Evolutionary conservation across 2,329 filamentous ascomycete species (phyloP).

Genomic region (Alternaria angustiovoidea): DNA sequence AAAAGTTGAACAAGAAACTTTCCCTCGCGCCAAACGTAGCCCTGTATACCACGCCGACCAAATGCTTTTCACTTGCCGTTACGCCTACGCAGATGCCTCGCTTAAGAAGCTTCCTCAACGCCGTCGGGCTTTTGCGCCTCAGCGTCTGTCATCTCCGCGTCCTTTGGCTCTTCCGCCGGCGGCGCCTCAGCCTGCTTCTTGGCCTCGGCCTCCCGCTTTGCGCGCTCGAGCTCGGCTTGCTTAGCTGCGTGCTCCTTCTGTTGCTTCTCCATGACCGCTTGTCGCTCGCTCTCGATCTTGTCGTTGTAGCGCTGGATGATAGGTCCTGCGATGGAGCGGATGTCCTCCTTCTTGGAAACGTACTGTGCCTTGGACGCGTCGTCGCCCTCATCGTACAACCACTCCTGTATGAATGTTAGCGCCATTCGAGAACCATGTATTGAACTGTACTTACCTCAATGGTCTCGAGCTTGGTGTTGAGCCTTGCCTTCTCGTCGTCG

Average conservation of each 20-base stretch:
- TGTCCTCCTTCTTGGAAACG: constrained; percentile 93
- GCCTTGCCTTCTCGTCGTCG: constrained; percentile 89
- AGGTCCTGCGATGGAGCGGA: constrained; percentile 87
- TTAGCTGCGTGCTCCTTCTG: constrained; percentile 72
- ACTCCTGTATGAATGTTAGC: constrained; percentile 70
- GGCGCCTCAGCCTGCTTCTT: constrained; percentile 62
- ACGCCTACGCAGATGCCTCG: constrained; percentile 10
- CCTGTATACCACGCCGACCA: constrained; percentile 21
- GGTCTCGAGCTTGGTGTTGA: constrained; percentile 82
- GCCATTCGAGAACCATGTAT: not conserved
- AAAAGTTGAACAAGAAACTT: constrained; percentile 13
- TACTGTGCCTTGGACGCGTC: constrained; percentile 95
- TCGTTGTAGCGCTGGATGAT: constrained; percentile 95
- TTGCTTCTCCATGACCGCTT: constrained; percentile 71
- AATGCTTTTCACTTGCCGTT: constrained; percentile 30
- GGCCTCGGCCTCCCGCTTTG: constrained; percentile 78
- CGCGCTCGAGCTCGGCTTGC: constrained; percentile 73
- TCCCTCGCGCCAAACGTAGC: constrained; percentile 17
- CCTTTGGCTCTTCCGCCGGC: constrained; percentile 46
- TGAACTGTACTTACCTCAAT: constrained; percentile 74
- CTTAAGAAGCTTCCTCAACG: constrained; percentile 47
- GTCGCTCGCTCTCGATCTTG: constrained; percentile 87
- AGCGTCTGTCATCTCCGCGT: constrained; percentile 69
- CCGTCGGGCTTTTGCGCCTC: constrained; percentile 52
- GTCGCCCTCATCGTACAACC: constrained; percentile 97